phyloP scores from a whole-genome alignment of 768 basidiomycete genomes.

The Phlebiopsis flavidoalba region DNA sequence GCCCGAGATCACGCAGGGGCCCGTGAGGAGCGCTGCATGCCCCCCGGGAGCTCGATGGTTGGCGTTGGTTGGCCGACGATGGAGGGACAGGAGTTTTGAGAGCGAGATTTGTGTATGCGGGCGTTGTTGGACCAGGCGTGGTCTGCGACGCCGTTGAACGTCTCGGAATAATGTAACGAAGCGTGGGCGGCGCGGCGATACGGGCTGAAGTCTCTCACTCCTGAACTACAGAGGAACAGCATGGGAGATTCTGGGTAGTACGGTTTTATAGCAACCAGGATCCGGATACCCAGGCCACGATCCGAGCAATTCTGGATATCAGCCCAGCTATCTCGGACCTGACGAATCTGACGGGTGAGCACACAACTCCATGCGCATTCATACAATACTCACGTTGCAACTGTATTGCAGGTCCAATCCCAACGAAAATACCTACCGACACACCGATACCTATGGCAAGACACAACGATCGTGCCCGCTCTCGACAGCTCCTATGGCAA shows the following conservation, averaged over 20 bases:
- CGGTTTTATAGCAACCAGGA: constrained; percentile 35
- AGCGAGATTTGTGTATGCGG: constrained; percentile 38
- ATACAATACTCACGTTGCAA: too few relatives aligned
- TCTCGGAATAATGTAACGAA: constrained; percentile 27
- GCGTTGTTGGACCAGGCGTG: constrained; percentile 36
- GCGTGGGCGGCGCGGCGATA: constrained; percentile 34
- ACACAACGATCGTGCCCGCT: constrained; percentile 23
- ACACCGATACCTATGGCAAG: constrained; percentile 38
- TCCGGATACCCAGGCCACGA: constrained; percentile 26
- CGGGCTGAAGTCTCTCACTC: constrained; percentile 21
- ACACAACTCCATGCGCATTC: too few relatives aligned
- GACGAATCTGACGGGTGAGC: constrained; percentile 22
- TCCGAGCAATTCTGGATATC: constrained; percentile 35
- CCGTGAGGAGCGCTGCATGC: constrained; percentile 27
- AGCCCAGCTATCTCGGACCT: constrained; percentile 30
- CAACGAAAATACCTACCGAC: constrained; percentile 30
- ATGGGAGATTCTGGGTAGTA: constrained; percentile 31
- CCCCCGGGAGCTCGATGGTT: constrained; percentile 28
- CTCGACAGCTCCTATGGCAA: constrained; percentile 18
- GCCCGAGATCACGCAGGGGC: constrained; percentile 26
- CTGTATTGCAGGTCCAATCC: constrained; percentile 23
- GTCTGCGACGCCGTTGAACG: constrained; percentile 29
- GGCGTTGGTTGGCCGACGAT: constrained; percentile 35
- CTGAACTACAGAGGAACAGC: constrained; percentile 25
- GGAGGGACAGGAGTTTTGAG: constrained; percentile 33